Evolutionary conservation across 495 filamentous ascomycete genomes (phyloP), one percentile per base, ranked within the genome.

Genomic region (Ramalina intermedia): DNA sequence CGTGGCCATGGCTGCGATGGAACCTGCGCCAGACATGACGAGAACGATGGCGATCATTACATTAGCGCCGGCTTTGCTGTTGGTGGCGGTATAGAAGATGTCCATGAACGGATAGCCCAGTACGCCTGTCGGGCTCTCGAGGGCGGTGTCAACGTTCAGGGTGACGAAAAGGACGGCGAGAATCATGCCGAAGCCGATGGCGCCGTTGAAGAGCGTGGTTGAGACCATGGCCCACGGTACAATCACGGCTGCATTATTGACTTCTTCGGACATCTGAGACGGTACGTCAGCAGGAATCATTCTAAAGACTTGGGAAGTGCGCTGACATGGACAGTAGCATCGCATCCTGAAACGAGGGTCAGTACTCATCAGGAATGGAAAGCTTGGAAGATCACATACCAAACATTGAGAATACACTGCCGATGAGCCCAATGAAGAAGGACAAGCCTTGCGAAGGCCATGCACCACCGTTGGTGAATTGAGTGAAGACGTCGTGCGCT

Each of bases 261-360:
- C 67, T 51, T 79, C 75, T 50, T 79, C 74, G 14, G 73, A 62
- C 72, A 76, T 76, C 64, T 75, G 61, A 13, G 12, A 8, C 7
- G 7, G 7, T 18, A 13, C 0, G n/a, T 42, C 52, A 43, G 48
- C 40, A 37, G 16, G 41, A 8, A n/a, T 36, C 6, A 24, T 14
- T 23, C 16, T 16, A 1, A 9, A 1, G 42, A 21, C 23, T 23
- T 41, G 17, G 26, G 41, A 18, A 35, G 29, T 13, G 29, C 36
- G 59, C 66, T 24, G 51, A 71, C 67, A 51, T 71, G 69, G 2
- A 70, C 63, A 5, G 64, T 62, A 21, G 61, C 58, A 55, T 70
- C 68, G 24, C 48, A 52, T n/a, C 55, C 51, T 56, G 21, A 8
- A 20, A 33, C 7, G 3, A 42, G 43, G 27, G 37, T 50, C 23